phyloP scores from a whole-genome alignment of 495 filamentous ascomycete species.

The Neohortaea acidophila region DNA sequence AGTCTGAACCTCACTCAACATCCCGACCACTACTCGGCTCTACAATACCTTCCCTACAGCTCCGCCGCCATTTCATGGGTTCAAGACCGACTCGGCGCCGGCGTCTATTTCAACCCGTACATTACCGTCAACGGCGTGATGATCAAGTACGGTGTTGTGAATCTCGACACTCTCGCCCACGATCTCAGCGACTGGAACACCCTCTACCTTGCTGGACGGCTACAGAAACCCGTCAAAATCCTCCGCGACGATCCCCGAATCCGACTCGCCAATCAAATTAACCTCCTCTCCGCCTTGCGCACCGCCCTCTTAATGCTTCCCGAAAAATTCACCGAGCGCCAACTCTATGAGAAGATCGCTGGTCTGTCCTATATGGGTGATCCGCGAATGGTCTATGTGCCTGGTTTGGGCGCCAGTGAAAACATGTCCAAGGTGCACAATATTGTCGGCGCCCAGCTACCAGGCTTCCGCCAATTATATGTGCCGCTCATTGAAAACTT shows the following conservation, averaged over 20 bases:
- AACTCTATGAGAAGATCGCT: conserved; percentile 79
- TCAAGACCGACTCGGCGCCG: conserved; percentile 79
- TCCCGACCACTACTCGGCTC: conserved; percentile 76
- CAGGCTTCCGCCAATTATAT: conserved; percentile 82
- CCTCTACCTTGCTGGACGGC: conserved; percentile 79
- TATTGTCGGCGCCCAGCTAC: conserved; percentile 80
- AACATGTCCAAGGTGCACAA: conserved; percentile 86
- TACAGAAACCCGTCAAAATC: conserved; percentile 97
- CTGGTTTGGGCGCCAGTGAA: conserved; percentile 42
- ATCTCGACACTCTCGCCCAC: conserved; percentile 67
- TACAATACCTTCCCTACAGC: conserved; percentile 55
- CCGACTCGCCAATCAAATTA: conserved; percentile 85
- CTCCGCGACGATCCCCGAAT: conserved; percentile 83
- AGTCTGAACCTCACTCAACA: conserved; percentile 76
- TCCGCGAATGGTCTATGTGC: conserved; percentile 65
- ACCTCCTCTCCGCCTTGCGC: conserved; percentile 77
- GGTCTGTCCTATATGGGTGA: conserved; percentile 89
- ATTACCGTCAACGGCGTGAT: conserved; percentile 88
- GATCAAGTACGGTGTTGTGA: conserved; percentile 96
- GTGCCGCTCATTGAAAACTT: conserved; percentile 74
- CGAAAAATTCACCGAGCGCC: conserved; percentile 64
- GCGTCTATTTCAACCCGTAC: conserved; percentile 95
- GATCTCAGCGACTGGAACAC: conserved; percentile 85
- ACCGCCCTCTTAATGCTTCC: conserved; percentile 79
- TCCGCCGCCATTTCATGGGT: conserved; percentile 68